Evolutionary conservation across 768 basidiomycete genomes (phyloP), one percentile per base, ranked within the genome.

Genomic region (Sutorius australiensis): DNA sequence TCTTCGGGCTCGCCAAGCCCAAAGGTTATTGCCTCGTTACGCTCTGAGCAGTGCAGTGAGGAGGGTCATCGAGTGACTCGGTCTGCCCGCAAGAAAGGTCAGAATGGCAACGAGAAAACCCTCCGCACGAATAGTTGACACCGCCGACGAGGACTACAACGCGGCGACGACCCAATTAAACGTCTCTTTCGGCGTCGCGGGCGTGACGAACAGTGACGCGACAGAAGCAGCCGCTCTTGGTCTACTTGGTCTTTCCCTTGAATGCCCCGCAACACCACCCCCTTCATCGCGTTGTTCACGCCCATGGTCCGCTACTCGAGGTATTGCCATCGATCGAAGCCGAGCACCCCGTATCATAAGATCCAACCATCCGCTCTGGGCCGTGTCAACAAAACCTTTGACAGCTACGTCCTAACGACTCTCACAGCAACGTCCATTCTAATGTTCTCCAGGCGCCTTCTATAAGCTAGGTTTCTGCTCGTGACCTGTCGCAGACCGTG

Each of bases 401-500:
- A 48, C 67, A 9, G 17, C 34, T 24, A 46, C 61, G 21, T 32
- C 50, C 7, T 54, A 54, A 48, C 60, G 49, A 28, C 50, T 32
- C 16, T 50, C 53, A 19, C 58, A 58, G 19, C 60, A 56, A 27
- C 61, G 45, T 12, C 53, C 56, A 10, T 65, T 64, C 38, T 58
- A 24, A 24, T 24, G 2, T 24, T 4, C 24, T 24, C 24, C 80
- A 92, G 89, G 72, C 86, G 92, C 31, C 83, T 95, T 61, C 81
- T 99, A 99, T 98, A 71, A 97, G 97, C 60, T 95, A 99, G 72
- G 95, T 95, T 27, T 97, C 97, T 8, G 85, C 89, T 13, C 89
- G 89, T 51, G 97, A 98, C 63, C 84, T 92, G 31, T 78, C 98
- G 61, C 95, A 95, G 75, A 98, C 97, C 11, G 95, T 97, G 58